Base-by-base conservation (phyloP, 2,329 filamentous ascomycete species). In the Drechslera avenae region DNA sequence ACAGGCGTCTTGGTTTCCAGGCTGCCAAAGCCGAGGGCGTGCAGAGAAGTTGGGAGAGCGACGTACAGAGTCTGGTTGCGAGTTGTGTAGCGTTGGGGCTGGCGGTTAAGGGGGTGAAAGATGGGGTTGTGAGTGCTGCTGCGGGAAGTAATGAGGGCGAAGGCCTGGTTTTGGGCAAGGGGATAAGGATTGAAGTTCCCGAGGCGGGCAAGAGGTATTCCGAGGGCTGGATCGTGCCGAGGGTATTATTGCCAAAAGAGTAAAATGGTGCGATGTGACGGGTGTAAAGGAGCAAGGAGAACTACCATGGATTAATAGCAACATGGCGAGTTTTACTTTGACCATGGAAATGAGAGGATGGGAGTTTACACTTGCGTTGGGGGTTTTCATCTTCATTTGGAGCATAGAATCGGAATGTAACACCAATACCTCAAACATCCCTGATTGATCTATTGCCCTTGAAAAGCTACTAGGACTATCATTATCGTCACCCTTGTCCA, bases 141-240 rank as follows among this genome's bases (percentile, higher is more conserved):
- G 23, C 8, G 31, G 19, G 19, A 21, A 4, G 19, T 4, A 7
- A 21, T 7, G 19, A 21, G 19, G 19, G 4, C 19, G 21, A 23
- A 8, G 21, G 6, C 2, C 21, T 23, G 21, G 6, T 2, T 21
- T 30, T 41, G 16, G 32, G 31, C 6, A 4, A 71, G 35, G 55
- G 54, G 1, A 19, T 76, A 3, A 71, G 64, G 46, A 59, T 76
- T 5, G 71, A 69, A 36, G 60, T 79, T 26, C 73, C 75, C 2
- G 59, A 64, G 46, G 60, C 64, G 5, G 74, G 63, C 32, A 72
- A 73, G 59, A 69, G 77, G 59, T 78, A 76, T 68, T 67, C 73
- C 19, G 69, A 71, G 37, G 78, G 75, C 59, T 81, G 78, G 78
- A 62, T 76, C 21, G 74, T 81, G n/a, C 76, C 73, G 4, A 76